A percentile compares a stretch with the other conserved stretches of the same genome.
Conservation (phyloP, 1,139 yeast genomes). For the Hanseniaspora uvarum region DNA sequence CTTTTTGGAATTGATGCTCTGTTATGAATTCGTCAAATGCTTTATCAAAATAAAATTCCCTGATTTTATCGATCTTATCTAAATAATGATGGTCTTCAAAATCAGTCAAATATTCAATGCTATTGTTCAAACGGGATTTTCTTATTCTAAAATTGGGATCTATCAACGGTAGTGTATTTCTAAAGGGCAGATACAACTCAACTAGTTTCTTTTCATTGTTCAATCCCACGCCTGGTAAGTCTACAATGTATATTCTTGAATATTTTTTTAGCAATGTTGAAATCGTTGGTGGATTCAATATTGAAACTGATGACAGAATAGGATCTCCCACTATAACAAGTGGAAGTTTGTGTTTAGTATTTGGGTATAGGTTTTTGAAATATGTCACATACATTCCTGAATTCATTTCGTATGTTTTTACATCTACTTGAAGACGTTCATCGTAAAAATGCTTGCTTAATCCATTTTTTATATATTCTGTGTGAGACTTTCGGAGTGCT, state of each 20-base stretch:
- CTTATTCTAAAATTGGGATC: not conserved
- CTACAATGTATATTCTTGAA: not conserved
- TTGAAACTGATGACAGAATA: not conserved
- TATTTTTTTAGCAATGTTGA: not conserved
- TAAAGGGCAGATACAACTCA: not conserved
- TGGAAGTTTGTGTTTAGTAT: not conserved
- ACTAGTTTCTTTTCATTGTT: not conserved
- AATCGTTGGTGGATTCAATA: not conserved
- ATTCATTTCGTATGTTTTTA: not conserved
- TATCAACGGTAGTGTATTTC: not conserved
- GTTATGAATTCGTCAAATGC: not conserved
- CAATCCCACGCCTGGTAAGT: not conserved
- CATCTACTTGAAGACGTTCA: not conserved
- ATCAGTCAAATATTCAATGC: not conserved
- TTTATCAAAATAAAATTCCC: not conserved
- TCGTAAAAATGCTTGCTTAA: not conserved
- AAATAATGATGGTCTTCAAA: not conserved
- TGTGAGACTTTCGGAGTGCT: not conserved
- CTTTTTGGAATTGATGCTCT: not conserved
- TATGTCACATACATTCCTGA: not conserved
- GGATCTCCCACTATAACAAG: not conserved
- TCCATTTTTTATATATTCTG: not conserved
- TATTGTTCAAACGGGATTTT: not conserved
- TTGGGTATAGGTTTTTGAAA: not conserved
- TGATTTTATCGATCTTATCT: not conserved